phyloP scores from a whole-genome alignment of 1,284 basidiomycete genomes.

The Irpex rosettiformis region DNA sequence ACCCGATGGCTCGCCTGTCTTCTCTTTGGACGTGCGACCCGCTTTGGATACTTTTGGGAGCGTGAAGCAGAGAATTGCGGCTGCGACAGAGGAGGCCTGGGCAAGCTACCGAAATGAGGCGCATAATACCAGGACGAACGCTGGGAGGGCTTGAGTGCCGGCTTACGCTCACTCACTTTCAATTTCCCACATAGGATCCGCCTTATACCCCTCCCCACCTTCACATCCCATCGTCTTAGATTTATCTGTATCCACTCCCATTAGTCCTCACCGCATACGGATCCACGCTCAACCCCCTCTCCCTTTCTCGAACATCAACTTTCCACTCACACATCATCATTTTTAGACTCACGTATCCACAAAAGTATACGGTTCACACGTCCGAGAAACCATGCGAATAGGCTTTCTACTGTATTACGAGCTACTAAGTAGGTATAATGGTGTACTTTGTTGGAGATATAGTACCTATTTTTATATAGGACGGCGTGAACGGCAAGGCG shows the following conservation, averaged over 20 bases:
- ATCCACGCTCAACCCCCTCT: no score
- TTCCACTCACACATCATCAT: no score
- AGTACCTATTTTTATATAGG: not conserved
- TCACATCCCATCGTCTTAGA: not conserved
- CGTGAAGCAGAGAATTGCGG: constrained; percentile 65
- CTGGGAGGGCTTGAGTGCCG: not conserved
- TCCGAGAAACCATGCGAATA: not conserved
- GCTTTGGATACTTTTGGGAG: constrained; percentile 80
- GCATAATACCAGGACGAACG: not conserved
- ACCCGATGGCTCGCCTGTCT: constrained; percentile 85
- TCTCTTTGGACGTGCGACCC: constrained; percentile 89
- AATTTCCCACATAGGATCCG: not conserved
- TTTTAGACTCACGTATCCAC: no score
- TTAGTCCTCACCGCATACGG: no score
- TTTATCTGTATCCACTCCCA: no score
- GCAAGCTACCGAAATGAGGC: constrained; percentile 17
- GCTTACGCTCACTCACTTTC: not conserved
- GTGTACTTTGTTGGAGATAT: not conserved
- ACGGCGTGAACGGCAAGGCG: no score
- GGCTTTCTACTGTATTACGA: not conserved
- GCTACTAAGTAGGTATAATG: not conserved
- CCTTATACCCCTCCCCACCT: not conserved
- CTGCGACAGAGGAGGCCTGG: constrained; percentile 74
- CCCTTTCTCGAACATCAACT: not conserved
- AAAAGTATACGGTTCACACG: not conserved